Percentiles rank a stretch among this genome's conserved stretches.
Evolutionary conservation across 163 green algal genomes (phyloP).

Genomic region (Scenedesmus sp.): DNA sequence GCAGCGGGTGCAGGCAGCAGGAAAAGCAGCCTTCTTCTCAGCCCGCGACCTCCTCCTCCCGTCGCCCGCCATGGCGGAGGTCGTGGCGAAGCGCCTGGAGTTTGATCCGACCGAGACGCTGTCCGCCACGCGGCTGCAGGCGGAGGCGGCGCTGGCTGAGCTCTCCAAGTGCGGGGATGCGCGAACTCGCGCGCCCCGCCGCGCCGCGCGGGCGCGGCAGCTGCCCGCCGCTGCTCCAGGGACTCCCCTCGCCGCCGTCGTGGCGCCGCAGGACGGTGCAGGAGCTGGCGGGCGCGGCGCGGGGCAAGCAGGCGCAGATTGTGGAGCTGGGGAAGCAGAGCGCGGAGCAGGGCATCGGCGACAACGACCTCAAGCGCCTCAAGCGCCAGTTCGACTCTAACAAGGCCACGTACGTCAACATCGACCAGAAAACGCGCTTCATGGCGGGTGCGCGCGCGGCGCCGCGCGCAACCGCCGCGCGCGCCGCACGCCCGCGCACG

Average conservation of each 20-base stretch:
- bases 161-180: slow-evolving; percentile 26
- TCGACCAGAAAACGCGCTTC: slow-evolving; percentile 48
- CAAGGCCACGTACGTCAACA: slow-evolving; percentile 45
- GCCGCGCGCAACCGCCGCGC: background rate
- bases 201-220: background rate
- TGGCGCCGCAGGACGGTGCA: slow-evolving; percentile 20
- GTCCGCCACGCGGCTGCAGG: background rate
- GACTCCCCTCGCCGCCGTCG: background rate
- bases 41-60: too few species aligned
- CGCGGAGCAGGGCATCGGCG: slow-evolving; percentile 37
- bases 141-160: slow-evolving; percentile 2
- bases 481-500: background rate
- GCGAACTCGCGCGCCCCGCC: background rate
- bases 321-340: slow-evolving; percentile 21
- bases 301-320: slow-evolving; percentile 31
- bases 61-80: background rate
- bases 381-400: slow-evolving; percentile 46
- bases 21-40: too few species aligned
- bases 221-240: background rate
- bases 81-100: slow-evolving; percentile 25
- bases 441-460: slow-evolving; percentile 28
- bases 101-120: slow-evolving; percentile 39
- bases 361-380: slow-evolving; percentile 47
- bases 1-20: too few species aligned
- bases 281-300: slow-evolving; percentile 25